phyloP scores from a whole-genome alignment of 306 rosid species.

The Vigna hirtella region DNA sequence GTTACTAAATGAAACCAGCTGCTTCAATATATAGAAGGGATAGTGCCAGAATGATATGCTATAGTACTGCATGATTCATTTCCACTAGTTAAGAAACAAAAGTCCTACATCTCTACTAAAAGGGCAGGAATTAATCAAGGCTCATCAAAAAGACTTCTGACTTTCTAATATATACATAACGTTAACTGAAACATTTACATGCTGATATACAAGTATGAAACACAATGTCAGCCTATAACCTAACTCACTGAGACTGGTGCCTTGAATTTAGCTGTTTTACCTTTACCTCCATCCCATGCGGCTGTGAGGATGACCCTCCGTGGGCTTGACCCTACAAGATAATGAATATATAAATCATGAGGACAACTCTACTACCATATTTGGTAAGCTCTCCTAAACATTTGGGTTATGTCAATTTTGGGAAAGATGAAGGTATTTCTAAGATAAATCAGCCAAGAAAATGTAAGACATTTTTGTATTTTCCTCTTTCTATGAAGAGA shows the following conservation, averaged over 20 bases:
- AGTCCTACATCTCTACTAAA: slow-evolving; percentile 16
- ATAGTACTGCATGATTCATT: background rate
- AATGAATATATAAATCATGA: background rate
- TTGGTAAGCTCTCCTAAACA: slow-evolving; percentile 46
- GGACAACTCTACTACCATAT: slow-evolving; percentile 42
- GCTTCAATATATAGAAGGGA: slow-evolving; percentile 4
- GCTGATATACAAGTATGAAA: slow-evolving; percentile 6
- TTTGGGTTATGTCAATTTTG: slow-evolving; percentile 8
- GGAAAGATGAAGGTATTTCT: background rate
- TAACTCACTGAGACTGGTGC: slow-evolving; percentile 38
- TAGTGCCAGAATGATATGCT: background rate
- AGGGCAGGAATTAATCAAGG: background rate
- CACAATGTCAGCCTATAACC: background rate
- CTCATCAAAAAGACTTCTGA: background rate
- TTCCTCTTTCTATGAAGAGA: background rate
- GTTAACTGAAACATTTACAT: slow-evolving; percentile 9
- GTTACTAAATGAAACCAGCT: slow-evolving; percentile 1
- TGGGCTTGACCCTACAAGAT: slow-evolving; percentile 54
- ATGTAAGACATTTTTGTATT: background rate
- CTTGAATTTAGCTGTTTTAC: slow-evolving; percentile 42
- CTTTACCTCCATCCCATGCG: slow-evolving; percentile 49
- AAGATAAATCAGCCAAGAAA: background rate
- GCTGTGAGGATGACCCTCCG: slow-evolving; percentile 39
- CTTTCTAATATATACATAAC: background rate
- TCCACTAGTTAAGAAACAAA: background rate